These are phyloP conservation scores for Claviceps purpurea DNA, from an alignment of 2,329 filamentous ascomycete species.

Conservation along the genomic window DNA sequence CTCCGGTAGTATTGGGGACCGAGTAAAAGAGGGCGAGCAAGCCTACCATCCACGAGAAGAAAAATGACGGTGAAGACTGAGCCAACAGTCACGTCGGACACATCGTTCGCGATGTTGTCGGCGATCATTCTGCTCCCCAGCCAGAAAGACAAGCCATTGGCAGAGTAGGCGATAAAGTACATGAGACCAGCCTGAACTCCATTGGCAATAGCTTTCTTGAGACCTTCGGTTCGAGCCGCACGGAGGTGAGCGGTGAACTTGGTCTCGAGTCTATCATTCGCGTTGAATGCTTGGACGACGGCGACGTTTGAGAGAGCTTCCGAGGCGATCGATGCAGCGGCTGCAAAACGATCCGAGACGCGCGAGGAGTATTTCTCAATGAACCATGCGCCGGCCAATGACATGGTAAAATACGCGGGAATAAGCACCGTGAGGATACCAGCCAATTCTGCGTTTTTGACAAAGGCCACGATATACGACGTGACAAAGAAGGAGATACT, in stretches of 20 bases:
- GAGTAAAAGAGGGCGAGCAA: not conserved
- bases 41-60: slow-evolving; percentile 34
- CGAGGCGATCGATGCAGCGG: slow-evolving; percentile 40
- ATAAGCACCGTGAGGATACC: slow-evolving; percentile 43
- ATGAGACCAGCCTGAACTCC: slow-evolving; percentile 48
- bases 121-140: slow-evolving; percentile 37
- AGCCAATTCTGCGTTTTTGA: slow-evolving; percentile 42
- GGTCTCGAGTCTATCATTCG: slow-evolving; percentile 34
- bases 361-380: slow-evolving; percentile 31
- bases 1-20: not conserved
- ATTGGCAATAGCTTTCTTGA: slow-evolving; percentile 42
- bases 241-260: slow-evolving; percentile 26
- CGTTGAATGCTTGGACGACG: slow-evolving; percentile 30
- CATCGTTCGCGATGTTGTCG: slow-evolving; percentile 16
- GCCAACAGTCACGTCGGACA: slow-evolving; percentile 27
- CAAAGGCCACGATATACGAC: slow-evolving; percentile 23
- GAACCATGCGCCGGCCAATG: slow-evolving; percentile 35
- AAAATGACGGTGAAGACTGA: slow-evolving; percentile 42
- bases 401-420: slow-evolving; percentile 42
- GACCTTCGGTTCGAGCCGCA: slow-evolving; percentile 30
- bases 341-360: slow-evolving; percentile 31
- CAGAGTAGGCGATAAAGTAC: slow-evolving; percentile 52
- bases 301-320: slow-evolving; percentile 39
- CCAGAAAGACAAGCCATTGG: slow-evolving; percentile 54
- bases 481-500: slow-evolving; percentile 47